Conservation (phyloP, 495 filamentous ascomycete genomes). For the Rostrohypoxylon terebratum region DNA sequence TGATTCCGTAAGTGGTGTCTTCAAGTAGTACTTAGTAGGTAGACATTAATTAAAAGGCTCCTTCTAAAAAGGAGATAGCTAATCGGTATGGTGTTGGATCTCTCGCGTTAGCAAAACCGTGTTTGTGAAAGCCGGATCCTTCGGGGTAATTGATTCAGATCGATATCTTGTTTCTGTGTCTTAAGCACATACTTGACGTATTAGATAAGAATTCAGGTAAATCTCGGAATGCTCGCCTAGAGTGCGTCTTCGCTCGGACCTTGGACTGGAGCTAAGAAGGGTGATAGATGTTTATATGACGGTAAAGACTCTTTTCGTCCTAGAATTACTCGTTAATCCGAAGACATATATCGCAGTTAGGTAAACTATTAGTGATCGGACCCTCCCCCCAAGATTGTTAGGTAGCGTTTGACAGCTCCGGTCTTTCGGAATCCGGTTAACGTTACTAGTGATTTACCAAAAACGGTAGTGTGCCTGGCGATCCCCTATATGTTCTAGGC, state of each 20-base stretch:
- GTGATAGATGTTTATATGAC: background rate
- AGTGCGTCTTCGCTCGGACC: background rate
- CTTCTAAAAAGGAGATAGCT: constrained; percentile 16
- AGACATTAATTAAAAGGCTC: constrained; percentile 5
- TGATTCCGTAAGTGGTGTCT: background rate
- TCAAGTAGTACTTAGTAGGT: background rate
- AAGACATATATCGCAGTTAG: constrained; percentile 27
- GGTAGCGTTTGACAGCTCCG: background rate
- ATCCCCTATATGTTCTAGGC: constrained; percentile 33
- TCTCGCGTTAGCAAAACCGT: background rate
- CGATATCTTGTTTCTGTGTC: background rate
- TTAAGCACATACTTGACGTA: background rate
- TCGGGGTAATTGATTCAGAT: background rate
- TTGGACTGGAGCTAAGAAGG: constrained; percentile 3
- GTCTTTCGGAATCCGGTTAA: constrained; percentile 4
- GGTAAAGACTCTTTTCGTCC: background rate
- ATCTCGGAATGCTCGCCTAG: constrained; percentile 32
- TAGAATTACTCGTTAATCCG: constrained; percentile 11
- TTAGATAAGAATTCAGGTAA: background rate
- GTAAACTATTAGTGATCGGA: constrained; percentile 37
- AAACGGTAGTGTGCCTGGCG: constrained; percentile 35
- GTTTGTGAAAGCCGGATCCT: background rate
- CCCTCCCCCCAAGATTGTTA: constrained; percentile 6
- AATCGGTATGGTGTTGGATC: background rate
- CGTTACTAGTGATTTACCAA: constrained; percentile 17